Evolutionary conservation across 2,329 filamentous ascomycete species (phyloP), one percentile per base, ranked within the genome.

Genomic region (Trichoderma brevicompactum): DNA sequence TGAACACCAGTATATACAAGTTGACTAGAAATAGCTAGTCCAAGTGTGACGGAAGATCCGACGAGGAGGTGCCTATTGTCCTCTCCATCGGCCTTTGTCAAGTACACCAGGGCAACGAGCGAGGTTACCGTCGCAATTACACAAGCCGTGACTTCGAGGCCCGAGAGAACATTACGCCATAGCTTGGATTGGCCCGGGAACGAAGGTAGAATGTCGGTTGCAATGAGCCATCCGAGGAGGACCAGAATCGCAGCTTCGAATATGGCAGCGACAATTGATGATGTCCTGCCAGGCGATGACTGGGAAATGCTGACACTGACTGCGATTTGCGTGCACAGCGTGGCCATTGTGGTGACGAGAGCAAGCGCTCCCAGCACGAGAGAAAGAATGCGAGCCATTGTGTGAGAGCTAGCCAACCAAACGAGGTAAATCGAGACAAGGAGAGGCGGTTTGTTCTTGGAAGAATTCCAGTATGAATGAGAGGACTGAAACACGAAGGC

Each of bases 1-100:
- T 82, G 79, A 32, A 76, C 70, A 32, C 82, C 73, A 53, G 84
- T 72, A 68, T 85, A 86, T 28, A 79, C 69, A n/a, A 83, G 73
- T 70, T 87, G 85, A 7, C 77, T 72, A 1, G 76, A 71, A 65
- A 83, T 82, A 6, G 81, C 76, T 44, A 83, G 64, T 9, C 78
- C 80, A 59, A 86, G 75, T 13, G 80, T 75, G 13, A 81, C 72
- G 0, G 83, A 78, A 4, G 79, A 74, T 38, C 80, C 83, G 13
- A 80, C 72, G 41, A 86, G 70, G 53, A 83, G 53, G n/a, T 62
- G 66, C 13, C n/a, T 49, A n/a, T 63, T 50, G 13, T 52, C 44
- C 28, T 58, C 55, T 28, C n/a, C 54, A 15, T 59, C 66, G 15
- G 69, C 69, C 58, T 73, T 71, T 71, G 72, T 36, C 71, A 76